Evolutionary conservation across 2,329 filamentous ascomycete genomes (phyloP), one percentile per base, ranked within the genome.

Genomic region (Apiospora pterosperma): DNA sequence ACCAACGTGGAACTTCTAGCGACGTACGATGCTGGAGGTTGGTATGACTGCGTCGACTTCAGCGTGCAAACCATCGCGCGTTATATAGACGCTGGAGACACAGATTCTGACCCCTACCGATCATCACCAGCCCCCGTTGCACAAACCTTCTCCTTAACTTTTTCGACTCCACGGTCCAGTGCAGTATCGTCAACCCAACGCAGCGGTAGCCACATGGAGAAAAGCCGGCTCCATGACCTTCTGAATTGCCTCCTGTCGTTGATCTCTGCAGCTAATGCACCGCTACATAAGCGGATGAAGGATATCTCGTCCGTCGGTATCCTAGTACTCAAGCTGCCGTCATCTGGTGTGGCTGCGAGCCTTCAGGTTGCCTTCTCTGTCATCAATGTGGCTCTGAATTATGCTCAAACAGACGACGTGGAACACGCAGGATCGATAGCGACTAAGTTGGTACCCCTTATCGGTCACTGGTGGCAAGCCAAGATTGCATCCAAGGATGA

Each of bases 1-100:
- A 85, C 92, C 21, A 93, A 96, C 75, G 88, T 91, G 34, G 96
- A 98, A 76, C 89, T 93, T 71, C 81, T 98, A 14, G 85, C 88
- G 12, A 78, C 81, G 28, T 76, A 80, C 19, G 76, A 79, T 3
- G 81, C 80, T 23, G 82, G 87, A 16, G 84, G 88, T 64, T 97
- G 94, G 93, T 80, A 87, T 59, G 77, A 79, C 11, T 86, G 90
- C 61, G 84, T 91, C 19, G 84, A 88, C 61, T 96, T 98, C 71
- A 92, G 92, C 69, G 80, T 89, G 62, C 80, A 85, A 36, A 81
- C 83, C n/a, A 81, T 97, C 39, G 78, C 80, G 21, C 76, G 78
- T n/a, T 82, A 84, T 69, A 71, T 86, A 8, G 81, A 81, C 11
- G 75, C 77, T 63, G 74, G 74, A 12, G 79, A 82, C 39, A 72